These are phyloP conservation scores for Cruciata laevipes DNA, from an alignment of 257 asterid genomes.

Conservation along the genomic window DNA sequence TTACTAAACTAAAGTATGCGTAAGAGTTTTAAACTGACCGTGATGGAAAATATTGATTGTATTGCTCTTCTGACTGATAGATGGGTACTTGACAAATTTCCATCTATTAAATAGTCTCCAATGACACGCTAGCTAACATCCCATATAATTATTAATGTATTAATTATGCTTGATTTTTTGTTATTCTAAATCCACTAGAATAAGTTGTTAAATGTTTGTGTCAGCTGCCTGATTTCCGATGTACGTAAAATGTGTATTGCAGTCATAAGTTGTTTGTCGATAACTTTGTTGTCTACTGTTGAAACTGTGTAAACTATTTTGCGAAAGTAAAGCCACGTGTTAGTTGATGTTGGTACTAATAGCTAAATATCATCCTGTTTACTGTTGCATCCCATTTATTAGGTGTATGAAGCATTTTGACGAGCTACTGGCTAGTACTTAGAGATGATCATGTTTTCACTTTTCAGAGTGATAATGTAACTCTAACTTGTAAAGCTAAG, in stretches of 20 bases:
- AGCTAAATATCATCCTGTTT: background rate
- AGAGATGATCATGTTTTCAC: background rate
- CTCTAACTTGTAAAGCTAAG: background rate
- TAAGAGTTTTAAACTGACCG: background rate
- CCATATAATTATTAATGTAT: background rate
- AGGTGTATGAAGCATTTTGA: background rate
- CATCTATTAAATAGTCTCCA: background rate
- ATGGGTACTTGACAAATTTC: background rate
- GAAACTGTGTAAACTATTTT: background rate
- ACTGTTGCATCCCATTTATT: background rate
- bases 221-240: background rate
- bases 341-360: background rate
- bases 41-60: background rate
- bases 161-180: background rate
- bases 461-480: background rate
- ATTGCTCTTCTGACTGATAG: background rate
- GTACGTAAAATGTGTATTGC: background rate
- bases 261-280: background rate
- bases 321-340: background rate
- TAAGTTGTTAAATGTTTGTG: background rate
- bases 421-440: background rate
- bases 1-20: background rate
- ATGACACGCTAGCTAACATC: background rate
- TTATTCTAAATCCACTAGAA: background rate
- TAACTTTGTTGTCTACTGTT: background rate